phyloP scores from a whole-genome alignment of 129 eudicot species.

The Saposhnikovia divaricata region DNA sequence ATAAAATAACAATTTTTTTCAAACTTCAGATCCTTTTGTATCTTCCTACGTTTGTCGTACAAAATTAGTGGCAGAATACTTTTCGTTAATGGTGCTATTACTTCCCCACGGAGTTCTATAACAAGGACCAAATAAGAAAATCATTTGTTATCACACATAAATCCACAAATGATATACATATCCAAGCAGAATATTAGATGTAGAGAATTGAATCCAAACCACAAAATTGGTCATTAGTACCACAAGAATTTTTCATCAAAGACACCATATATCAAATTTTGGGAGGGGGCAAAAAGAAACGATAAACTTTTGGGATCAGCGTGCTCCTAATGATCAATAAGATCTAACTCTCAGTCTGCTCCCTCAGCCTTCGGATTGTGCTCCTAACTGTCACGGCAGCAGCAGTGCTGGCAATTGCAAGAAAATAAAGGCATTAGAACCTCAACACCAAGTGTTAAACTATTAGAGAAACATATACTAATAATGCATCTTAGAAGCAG shows the following conservation, averaged over 20 bases:
- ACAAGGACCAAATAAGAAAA: background rate
- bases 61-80: too few relatives aligned
- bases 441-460: too few relatives aligned
- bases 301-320: too few relatives aligned
- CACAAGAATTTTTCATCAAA: background rate
- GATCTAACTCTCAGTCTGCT: conserved; percentile 26
- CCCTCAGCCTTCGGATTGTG: conserved; percentile 30
- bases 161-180: background rate
- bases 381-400: conserved; percentile 31
- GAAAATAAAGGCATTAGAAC: background rate
- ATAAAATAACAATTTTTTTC: too few relatives aligned
- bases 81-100: too few relatives aligned
- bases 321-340: background rate
- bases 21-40: too few relatives aligned
- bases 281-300: background rate
- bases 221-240: background rate
- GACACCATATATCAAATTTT: background rate
- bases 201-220: background rate
- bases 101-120: too few relatives aligned
- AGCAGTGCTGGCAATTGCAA: conserved; percentile 16
- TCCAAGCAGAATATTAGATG: background rate
- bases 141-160: background rate
- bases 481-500: background rate
- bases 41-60: too few relatives aligned
- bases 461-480: background rate